A percentile compares a stretch with the other conserved stretches of the same genome.
Evolutionary conservation across 1,139 yeast genomes (phyloP).

Genomic region (Blastobotrys aristatus): DNA sequence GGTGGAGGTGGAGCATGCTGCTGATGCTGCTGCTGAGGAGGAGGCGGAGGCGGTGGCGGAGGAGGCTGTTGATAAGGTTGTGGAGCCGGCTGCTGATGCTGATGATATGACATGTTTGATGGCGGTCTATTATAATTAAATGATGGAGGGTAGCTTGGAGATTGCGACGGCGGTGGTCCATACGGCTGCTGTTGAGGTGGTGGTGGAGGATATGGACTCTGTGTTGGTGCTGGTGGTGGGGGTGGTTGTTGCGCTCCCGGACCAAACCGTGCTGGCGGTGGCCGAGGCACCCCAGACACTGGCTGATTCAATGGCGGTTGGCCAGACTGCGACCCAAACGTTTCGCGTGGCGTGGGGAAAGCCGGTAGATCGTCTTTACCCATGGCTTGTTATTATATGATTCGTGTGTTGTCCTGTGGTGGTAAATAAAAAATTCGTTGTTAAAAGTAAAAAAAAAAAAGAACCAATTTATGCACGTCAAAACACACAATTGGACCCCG

Average conservation of each 20-base stretch:
- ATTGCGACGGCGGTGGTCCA: conserved; percentile 1
- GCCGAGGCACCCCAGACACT: conserved; percentile 1
- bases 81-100: conserved; percentile 8
- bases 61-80: conserved; percentile 1
- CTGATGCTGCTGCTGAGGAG: too few species aligned
- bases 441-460: neutral
- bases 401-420: neutral
- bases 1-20: conserved; percentile 4
- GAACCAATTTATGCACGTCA: neutral
- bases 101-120: neutral
- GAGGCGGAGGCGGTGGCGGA: too few species aligned
- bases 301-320: conserved; percentile 11
- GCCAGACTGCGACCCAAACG: conserved; percentile 21
- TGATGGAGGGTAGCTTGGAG: conserved; percentile 10
- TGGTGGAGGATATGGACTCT: conserved; percentile 1
- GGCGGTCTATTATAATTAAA: conserved; percentile 1
- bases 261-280: conserved; percentile 3
- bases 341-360: conserved; percentile 28
- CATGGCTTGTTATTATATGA: conserved; percentile 15
- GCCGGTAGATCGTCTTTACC: conserved; percentile 28
- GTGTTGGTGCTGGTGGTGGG: conserved; percentile 14
- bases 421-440: neutral
- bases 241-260: conserved; percentile 11
- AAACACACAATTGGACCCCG: neutral
- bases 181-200: conserved; percentile 7